Evolutionary conservation across 192 early-diverging fungal genomes (phyloP).

Genomic region (Rhizoclosmatium globosum): DNA sequence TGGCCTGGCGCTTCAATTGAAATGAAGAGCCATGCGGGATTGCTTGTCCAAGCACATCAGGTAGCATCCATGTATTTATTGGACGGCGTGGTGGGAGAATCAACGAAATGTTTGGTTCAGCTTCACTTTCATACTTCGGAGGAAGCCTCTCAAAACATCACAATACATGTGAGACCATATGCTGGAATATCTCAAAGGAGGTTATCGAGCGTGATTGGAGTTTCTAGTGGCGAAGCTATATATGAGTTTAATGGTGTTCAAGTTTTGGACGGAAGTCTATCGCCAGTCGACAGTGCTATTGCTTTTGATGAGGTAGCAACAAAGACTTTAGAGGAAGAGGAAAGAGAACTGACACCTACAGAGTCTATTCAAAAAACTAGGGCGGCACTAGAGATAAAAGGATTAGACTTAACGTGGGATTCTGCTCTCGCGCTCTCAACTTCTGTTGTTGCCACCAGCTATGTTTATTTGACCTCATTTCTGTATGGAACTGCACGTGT

Average conservation of each 20-base stretch:
- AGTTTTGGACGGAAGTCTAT: not conserved
- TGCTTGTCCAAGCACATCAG: not conserved
- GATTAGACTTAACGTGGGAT: not conserved
- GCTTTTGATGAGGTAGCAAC: not conserved
- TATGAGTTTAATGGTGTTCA: conserved; percentile 17
- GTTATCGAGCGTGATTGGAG: not conserved
- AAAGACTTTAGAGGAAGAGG: not conserved
- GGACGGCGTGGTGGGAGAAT: not conserved
- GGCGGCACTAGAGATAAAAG: not conserved
- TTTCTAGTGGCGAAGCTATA: not conserved
- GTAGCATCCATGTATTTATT: not conserved
- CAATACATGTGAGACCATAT: not conserved
- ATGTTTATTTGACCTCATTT: not conserved
- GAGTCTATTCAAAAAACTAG: not conserved
- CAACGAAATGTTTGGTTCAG: conserved; percentile 9
- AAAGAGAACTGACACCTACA: too few relatives aligned
- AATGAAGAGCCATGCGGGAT: not conserved
- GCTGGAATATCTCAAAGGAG: not conserved
- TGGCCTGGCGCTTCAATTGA: conserved; percentile 8
- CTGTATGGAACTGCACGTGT: not conserved
- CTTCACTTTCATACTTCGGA: not conserved
- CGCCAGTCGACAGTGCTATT: conserved; percentile 31
- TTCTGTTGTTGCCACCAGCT: not conserved
- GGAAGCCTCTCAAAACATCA: not conserved
- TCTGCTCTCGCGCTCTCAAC: not conserved